Evolutionary conservation across 352 stramenopile genomes (phyloP).

Genomic region (Phytopythium mirpurense): DNA sequence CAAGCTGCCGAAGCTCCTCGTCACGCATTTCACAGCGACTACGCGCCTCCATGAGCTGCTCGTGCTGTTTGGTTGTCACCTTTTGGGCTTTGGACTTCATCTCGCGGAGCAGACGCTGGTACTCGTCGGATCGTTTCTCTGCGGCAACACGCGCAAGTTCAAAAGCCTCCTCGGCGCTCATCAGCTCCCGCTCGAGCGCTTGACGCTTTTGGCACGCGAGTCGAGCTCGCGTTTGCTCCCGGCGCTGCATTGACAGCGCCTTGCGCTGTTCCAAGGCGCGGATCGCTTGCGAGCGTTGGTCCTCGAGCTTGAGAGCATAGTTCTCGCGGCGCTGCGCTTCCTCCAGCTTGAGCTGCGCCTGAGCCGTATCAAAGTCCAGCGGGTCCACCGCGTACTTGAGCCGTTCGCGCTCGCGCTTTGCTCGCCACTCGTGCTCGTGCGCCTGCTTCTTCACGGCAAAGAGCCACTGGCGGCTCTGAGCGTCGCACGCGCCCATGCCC

Average conservation of each 20-base stretch:
- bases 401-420: constrained; percentile 43
- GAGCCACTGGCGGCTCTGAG: constrained; percentile 23
- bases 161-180: constrained; percentile 41
- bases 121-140: constrained; percentile 21
- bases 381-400: constrained; percentile 46
- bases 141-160: constrained; percentile 11
- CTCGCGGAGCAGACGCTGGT: constrained; percentile 23
- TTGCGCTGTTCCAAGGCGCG: constrained; percentile 18
- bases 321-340: constrained; percentile 51
- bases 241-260: constrained; percentile 28
- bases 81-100: constrained; percentile 41
- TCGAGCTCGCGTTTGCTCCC: constrained; percentile 21
- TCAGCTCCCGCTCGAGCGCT: constrained; percentile 23
- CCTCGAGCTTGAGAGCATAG: constrained; percentile 37
- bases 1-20: constrained; percentile 50
- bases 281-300: constrained; percentile 15
- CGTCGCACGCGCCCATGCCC: constrained; percentile 38
- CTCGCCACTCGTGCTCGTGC: constrained; percentile 31
- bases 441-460: constrained; percentile 34
- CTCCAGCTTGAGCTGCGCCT: constrained; percentile 29
- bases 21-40: constrained; percentile 56
- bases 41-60: constrained; percentile 41
- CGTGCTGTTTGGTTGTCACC: constrained; percentile 22
- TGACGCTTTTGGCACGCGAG: constrained; percentile 7
- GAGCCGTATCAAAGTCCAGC: constrained; percentile 40